Percentiles rank a stretch among this genome's conserved stretches.
Conservation (phyloP, 169 alveolate species). For the Eimeria maxima region DNA sequence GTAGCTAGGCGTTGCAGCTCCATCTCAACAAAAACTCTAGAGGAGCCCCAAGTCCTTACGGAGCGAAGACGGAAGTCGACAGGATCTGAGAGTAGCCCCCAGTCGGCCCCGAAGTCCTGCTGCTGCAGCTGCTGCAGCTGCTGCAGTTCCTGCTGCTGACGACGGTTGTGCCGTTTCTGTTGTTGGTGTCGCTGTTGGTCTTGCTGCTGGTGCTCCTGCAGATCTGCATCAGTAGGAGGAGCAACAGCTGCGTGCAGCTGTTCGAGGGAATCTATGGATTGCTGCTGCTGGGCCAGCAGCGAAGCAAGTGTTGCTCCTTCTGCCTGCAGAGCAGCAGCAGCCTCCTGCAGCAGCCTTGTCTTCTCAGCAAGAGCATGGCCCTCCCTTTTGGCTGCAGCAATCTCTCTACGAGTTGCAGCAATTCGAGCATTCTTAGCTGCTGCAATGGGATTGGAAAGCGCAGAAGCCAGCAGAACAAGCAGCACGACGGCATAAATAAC, state of each 20-base stretch:
- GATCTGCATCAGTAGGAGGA: background rate
- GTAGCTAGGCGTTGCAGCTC: background rate
- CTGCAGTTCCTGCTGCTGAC: no score
- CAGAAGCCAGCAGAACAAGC: constrained; percentile 31
- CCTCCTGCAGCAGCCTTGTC: background rate
- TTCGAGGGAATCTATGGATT: background rate
- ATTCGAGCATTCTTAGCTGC: constrained; percentile 25
- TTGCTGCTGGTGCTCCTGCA: background rate
- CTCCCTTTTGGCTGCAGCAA: background rate
- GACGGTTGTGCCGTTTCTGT: background rate
- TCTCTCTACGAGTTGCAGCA: background rate
- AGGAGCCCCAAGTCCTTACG: background rate
- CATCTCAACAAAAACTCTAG: background rate
- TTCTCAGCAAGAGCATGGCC: background rate
- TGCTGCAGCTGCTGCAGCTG: no score
- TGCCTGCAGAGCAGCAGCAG: background rate
- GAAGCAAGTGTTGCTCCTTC: background rate
- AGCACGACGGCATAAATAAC: background rate
- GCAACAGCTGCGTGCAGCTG: background rate
- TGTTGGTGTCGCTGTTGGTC: background rate
- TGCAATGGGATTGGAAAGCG: background rate
- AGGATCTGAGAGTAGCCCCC: constrained; percentile 21
- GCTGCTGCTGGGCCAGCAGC: background rate
- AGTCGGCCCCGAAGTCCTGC: background rate
- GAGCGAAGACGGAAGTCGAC: background rate